Base-by-base conservation (phyloP, 208 protist species). In the Leishmania gerbilli region DNA sequence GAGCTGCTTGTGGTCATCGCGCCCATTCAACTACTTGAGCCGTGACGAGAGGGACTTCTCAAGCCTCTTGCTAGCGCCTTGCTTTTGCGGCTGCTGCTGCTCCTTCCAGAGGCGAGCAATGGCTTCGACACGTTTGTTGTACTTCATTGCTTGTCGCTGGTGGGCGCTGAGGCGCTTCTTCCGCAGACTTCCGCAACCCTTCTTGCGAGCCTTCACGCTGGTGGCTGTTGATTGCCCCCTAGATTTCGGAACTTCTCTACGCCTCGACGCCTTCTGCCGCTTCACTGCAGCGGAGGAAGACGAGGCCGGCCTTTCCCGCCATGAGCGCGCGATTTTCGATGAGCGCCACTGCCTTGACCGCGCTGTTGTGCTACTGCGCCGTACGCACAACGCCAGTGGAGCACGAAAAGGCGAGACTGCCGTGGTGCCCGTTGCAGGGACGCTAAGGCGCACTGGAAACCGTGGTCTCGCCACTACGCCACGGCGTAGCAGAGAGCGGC, bases 101-200 rank as follows among this genome's bases (percentile, higher is more conserved):
- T 91, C 84, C 68, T 90, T 87, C 89, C 91, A 97, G 56, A 97
- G 86, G 17, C 91, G 87, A n/a, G 92, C 94, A 67, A 97, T 97
- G 17, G 89, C 90, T 53, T 84, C 89, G 15, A 97, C 91, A 53
- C 94, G 88, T 53, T 96, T 95, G 84, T 97, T 97, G 84, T 97
- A 97, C 79, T 93, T 94, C 55, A 92, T 91, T 58, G 89, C 89
- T 77, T 95, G 91, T 19, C 83, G 76, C 53, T 88, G 77, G 69
- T 96, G 84, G 64, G 83, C 78, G 45, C 81, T 90, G 8, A 89
- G 62, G 24, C 67, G 74, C n/a, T 58, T 75, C 42, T 71, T 27
- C n/a, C 49, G 31, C 49, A 0, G 34, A 1, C 51, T 27, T 49
- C 76, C 76, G 40, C 76, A 64, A 19, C 19, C 49, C 11, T 53